Base-by-base conservation (phyloP, 208 protist species). In the Trypanosoma caninum region DNA sequence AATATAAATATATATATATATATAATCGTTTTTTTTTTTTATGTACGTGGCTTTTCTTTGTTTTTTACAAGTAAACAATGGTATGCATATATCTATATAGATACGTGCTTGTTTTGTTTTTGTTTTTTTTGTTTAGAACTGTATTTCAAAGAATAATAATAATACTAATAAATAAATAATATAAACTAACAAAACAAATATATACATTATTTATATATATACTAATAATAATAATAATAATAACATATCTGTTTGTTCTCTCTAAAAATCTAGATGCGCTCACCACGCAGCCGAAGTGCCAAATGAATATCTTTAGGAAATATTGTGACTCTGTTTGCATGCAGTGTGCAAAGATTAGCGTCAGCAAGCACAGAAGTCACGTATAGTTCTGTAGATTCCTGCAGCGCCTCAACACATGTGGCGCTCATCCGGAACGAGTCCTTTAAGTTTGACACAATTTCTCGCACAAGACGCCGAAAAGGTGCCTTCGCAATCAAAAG, bases 281-380 rank as follows among this genome's bases (percentile, higher is more conserved):
- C 98, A 30, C 98, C 98, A 71, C 98, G 91, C 57, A 99, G 98
- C 58, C 97, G 89, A 56, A 97, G 67, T 25, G 98, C 98, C 23
- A 99, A 89, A 75, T 99, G 97, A 53, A 99, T 94, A 69, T 99
- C 98, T 80, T 99, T 99, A 44, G 97, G 94, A 88, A 99, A 99
- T 65, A 99, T 97, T 45, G 98, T 99, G 2, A 99, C 98, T 53
- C 97, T 86, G 79, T 99, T 98, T 53, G 97, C 97, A 78, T 99
- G 98, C 70, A 99, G 98, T 18, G 97, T 98, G 89, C 97, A 98
- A 14, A 98, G 80, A 71, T 98, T 98, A 34, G 95, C 96, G 69
- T 98, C 96, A 51, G 83, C 73, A 35, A 99, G 92, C 9, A 98
- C 59, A 18, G 69, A 79, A 20, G 97, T 86, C 9, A 99, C 68